Evolutionary conservation across 1,284 basidiomycete species (phyloP).

Genomic region (Austropuccinia psidii): DNA sequence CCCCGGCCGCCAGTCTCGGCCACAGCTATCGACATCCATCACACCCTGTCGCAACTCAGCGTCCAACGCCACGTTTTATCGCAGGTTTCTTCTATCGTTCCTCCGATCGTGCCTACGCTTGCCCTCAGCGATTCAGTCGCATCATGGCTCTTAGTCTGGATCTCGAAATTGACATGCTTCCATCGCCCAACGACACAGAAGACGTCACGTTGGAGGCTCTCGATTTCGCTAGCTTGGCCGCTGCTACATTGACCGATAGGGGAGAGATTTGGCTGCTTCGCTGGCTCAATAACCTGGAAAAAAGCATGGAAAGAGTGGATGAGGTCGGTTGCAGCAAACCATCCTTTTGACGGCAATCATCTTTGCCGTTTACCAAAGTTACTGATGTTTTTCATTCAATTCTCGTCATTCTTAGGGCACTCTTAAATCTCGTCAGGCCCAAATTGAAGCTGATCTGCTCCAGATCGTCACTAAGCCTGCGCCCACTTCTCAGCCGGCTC

Average conservation of each 20-base stretch:
- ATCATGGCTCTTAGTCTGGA: no score
- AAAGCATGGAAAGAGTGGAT: background rate
- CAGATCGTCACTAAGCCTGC: slow-evolving; percentile 13
- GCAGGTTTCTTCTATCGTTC: no score
- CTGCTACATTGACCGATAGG: slow-evolving; percentile 29
- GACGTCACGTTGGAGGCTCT: no score
- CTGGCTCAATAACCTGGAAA: slow-evolving; percentile 34
- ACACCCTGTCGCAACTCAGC: no score
- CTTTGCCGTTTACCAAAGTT: slow-evolving; percentile 64
- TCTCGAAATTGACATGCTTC: no score
- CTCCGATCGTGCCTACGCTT: no score
- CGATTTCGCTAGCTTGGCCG: slow-evolving; percentile 7
- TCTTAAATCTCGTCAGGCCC: slow-evolving; percentile 22
- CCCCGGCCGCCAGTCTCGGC: no score
- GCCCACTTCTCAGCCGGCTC: slow-evolving; percentile 30
- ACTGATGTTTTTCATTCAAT: slow-evolving; percentile 44
- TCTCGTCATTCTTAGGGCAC: background rate
- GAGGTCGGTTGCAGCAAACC: slow-evolving; percentile 4
- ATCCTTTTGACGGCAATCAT: background rate
- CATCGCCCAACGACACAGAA: no score
- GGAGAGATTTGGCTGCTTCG: slow-evolving; percentile 29
- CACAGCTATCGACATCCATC: no score
- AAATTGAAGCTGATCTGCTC: slow-evolving; percentile 30
- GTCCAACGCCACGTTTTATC: no score
- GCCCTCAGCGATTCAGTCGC: no score